Percentiles rank a stretch among this genome's conserved stretches.
Conservation (phyloP, 2,329 filamentous ascomycete genomes). For the Mycogone perniciosa region DNA sequence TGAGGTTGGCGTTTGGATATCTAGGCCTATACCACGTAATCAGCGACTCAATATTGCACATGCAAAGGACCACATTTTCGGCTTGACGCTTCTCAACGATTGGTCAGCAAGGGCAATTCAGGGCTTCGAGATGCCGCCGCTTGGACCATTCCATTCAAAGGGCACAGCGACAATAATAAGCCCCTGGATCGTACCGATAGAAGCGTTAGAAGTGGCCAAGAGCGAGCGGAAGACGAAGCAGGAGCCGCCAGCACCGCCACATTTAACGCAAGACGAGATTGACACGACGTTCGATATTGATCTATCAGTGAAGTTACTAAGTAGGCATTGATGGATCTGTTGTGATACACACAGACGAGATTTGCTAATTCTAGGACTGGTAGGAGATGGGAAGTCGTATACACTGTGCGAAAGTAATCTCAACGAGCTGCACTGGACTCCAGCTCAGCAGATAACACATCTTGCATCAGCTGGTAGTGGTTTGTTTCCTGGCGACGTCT, state of each 20-base stretch:
- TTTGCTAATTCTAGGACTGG: not conserved
- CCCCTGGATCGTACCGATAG: conserved; percentile 51
- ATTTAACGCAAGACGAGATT: not conserved
- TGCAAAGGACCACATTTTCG: conserved; percentile 62
- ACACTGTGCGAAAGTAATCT: conserved; percentile 2
- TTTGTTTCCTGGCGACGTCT: not conserved
- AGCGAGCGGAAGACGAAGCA: not conserved
- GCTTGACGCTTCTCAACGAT: conserved; percentile 56
- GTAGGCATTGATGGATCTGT: not conserved
- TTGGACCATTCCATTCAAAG: conserved; percentile 54
- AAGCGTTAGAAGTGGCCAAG: conserved; percentile 36
- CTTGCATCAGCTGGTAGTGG: conserved; percentile 1
- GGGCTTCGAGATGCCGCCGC: conserved; percentile 47
- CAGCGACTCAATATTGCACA: conserved; percentile 54
- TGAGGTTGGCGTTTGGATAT: conserved; percentile 64
- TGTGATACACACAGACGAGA: not conserved
- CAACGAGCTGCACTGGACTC: conserved; percentile 5
- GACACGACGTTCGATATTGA: not conserved
- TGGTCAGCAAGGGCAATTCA: conserved; percentile 55
- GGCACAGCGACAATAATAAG: conserved; percentile 49
- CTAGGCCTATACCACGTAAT: conserved; percentile 53
- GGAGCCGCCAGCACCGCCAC: not conserved
- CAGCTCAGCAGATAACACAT: conserved; percentile 7
- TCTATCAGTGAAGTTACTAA: not conserved
- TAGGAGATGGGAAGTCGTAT: not conserved